These are phyloP conservation scores for Prunus yedoensis DNA, from an alignment of 331 rosid genomes.

Conservation along the genomic window DNA sequence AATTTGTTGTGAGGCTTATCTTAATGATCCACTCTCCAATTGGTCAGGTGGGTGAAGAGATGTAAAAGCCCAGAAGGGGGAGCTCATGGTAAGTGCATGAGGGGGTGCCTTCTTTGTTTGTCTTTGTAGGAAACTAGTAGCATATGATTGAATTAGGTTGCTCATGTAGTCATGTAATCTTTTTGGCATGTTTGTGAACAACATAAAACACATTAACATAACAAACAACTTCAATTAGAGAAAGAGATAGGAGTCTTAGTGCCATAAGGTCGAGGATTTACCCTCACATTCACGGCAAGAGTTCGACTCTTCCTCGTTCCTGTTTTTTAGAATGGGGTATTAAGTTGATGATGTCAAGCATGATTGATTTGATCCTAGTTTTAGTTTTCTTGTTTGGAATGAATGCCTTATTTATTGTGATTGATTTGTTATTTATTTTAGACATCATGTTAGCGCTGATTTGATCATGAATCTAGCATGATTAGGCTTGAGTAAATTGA, in stretches of 20 bases:
- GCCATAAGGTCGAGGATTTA: background rate
- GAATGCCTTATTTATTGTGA: too few species aligned
- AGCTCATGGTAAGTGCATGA: constrained; percentile 46
- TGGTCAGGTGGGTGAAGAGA: constrained; percentile 35
- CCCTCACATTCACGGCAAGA: background rate
- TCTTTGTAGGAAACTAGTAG: background rate
- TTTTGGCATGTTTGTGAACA: background rate
- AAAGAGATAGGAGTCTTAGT: background rate
- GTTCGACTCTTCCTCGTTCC: background rate
- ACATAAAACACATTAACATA: background rate
- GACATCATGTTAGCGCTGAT: background rate
- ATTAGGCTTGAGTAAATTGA: too few species aligned
- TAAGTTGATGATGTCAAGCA: background rate
- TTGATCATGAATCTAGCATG: background rate
- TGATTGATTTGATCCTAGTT: too few species aligned
- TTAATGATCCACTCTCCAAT: constrained; percentile 36
- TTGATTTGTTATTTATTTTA: too few species aligned
- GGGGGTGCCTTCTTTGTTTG: constrained; percentile 20
- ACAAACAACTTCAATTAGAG: background rate
- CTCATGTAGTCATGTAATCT: background rate
- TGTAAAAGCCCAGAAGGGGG: constrained; percentile 27
- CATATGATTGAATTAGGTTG: background rate
- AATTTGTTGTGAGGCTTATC: constrained; percentile 27
- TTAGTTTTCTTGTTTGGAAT: too few species aligned
- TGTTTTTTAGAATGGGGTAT: background rate